Percentiles rank a stretch among this genome's conserved stretches.
These are phyloP conservation scores for Lasiosphaeria hispida DNA, from an alignment of 495 filamentous ascomycete genomes.

Conservation along the genomic window DNA sequence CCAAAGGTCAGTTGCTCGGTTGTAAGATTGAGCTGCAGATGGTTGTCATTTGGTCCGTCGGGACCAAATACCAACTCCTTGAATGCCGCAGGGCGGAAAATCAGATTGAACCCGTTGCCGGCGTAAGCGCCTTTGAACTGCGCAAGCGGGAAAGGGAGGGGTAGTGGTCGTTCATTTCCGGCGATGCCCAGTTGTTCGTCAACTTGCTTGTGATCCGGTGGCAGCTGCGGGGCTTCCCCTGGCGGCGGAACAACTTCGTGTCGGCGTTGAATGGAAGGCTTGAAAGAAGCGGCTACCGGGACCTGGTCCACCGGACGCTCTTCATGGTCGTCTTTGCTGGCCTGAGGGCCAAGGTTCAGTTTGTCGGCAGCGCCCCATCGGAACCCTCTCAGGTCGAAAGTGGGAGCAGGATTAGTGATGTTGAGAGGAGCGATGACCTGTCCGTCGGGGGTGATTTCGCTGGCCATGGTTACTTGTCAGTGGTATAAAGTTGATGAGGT, in stretches of 20 bases:
- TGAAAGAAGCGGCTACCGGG: too few species aligned
- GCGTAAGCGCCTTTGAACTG: slow-evolving; percentile 4
- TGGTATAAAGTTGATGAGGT: too few species aligned
- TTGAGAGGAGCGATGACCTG: slow-evolving; percentile 8
- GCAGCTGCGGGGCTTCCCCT: not conserved
- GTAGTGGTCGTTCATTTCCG: not conserved
- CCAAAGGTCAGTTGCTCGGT: slow-evolving; percentile 8
- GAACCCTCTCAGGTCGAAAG: slow-evolving; percentile 5
- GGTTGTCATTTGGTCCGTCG: slow-evolving; percentile 3
- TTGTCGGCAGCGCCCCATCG: not conserved
- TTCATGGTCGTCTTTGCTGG: not conserved
- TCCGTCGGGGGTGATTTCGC: slow-evolving; percentile 6
- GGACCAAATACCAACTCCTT: too few species aligned
- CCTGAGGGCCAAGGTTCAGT: not conserved
- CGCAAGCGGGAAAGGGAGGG: slow-evolving; percentile 5
- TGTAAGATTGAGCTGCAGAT: not conserved
- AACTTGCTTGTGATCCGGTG: not conserved
- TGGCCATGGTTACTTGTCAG: slow-evolving; percentile 1
- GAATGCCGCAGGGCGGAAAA: not conserved
- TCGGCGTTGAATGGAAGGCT: too few species aligned
- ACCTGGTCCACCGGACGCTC: not conserved
- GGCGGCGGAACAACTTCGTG: too few species aligned
- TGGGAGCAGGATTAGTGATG: slow-evolving; percentile 10
- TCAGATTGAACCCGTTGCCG: slow-evolving; percentile 12
- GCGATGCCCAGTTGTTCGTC: not conserved